Conservation (phyloP, 371 early-diverging fungal genomes). For the Umbelopsis sp. region DNA sequence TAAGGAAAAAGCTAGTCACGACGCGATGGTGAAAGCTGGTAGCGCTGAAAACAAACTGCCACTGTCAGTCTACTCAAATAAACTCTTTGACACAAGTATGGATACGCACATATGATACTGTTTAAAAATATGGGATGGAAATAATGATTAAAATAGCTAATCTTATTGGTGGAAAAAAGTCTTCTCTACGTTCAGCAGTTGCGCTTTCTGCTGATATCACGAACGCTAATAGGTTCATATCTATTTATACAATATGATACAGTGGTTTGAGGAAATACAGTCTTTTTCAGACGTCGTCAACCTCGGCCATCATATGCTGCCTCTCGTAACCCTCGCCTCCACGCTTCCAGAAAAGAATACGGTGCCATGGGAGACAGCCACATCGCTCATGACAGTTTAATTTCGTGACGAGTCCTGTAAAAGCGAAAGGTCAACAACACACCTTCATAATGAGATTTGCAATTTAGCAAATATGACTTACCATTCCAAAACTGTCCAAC, state of each 20-base stretch:
- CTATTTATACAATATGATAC: slow-evolving; percentile 18
- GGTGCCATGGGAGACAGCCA: slow-evolving; percentile 7
- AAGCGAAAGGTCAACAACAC: neutral
- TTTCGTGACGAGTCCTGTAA: slow-evolving; percentile 14
- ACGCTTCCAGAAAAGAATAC: slow-evolving; percentile 23
- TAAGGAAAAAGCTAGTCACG: too few species aligned
- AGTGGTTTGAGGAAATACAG: slow-evolving; percentile 10
- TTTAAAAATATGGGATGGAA: neutral
- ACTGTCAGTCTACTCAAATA: too few species aligned
- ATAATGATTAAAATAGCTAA: neutral
- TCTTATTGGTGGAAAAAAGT: neutral
- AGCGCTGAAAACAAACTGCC: too few species aligned
- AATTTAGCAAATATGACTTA: slow-evolving; percentile 20
- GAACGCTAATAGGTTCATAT: neutral
- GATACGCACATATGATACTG: too few species aligned
- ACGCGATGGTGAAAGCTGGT: too few species aligned
- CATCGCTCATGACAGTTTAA: neutral
- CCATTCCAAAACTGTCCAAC: slow-evolving; percentile 33
- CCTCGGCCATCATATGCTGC: slow-evolving; percentile 47
- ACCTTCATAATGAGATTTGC: neutral
- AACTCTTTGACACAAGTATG: too few species aligned
- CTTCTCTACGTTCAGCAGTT: neutral
- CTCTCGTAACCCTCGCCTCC: slow-evolving; percentile 24
- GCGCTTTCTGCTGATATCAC: neutral
- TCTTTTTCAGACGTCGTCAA: slow-evolving; percentile 22